Evolutionary conservation across 352 stramenopile species (phyloP), one percentile per base, ranked within the genome.

Genomic region (Phytophthora melonis): DNA sequence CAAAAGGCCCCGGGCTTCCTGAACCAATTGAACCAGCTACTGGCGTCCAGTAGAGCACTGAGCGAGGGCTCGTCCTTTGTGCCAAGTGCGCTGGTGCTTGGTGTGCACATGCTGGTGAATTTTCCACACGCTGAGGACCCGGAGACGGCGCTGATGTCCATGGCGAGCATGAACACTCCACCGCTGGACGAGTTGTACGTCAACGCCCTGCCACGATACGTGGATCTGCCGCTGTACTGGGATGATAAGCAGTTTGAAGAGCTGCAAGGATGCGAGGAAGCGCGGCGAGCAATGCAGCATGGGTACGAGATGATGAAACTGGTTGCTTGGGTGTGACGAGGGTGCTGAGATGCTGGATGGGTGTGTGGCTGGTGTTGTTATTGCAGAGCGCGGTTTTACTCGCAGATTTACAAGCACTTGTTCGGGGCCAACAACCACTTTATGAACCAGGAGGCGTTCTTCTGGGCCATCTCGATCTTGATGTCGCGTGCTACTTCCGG

Each of bases 401-500:
- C 80, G 23, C 80, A 88, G 32, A 77, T 96, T 43, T 91, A 94
- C 55, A 64, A 82, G 49, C 83, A 95, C 57, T 75, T 95, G 39
- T 93, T 96, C 58, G 89, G 85, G 13, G 69, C 62, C 8, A 68
- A 72, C 6, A 90, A 88, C 27, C 60, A 81, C 18, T 77, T 92
- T 32, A 78, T 95, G 41, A 83, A 78, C 18, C 57, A 56, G 1
- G 81, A 92, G n/a, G 76, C 81, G 6, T 95, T 94, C 75, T 89
- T 93, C 58, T 96, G 89, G 86, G 87, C 89, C 3, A 87, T 94
- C 27, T 92, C 88, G 21, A 79, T 94, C 49, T 78, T 95, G 58
- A 89, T 95, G 81, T 95, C 88, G 5, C 84, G 89, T 50, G 89
- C 89, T 47, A 95, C 89, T 58, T 95, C 88, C 13, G 87, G 87